Conservation (phyloP, 73 alveolate genomes). For the Paramecium sonneborni region DNA sequence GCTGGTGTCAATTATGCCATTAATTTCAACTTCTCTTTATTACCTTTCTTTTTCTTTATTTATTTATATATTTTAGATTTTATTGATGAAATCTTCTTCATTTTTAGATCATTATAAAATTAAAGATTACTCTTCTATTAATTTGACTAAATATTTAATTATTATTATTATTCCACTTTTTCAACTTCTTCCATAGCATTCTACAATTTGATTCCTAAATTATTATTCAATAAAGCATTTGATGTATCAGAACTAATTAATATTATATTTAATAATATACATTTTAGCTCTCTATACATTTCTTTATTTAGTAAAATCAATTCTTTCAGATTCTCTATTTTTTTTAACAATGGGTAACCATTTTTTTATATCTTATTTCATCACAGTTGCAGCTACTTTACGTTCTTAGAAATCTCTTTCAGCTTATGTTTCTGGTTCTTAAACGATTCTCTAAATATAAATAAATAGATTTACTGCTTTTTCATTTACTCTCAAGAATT, state of each 20-base stretch:
- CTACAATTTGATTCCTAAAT: not conserved
- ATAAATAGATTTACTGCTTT: not conserved
- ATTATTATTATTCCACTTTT: not conserved
- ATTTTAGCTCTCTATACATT: not conserved
- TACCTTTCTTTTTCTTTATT: not conserved
- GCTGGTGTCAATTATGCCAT: slow-evolving; percentile 48
- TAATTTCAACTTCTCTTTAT: slow-evolving; percentile 1
- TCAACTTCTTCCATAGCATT: slow-evolving; percentile 7
- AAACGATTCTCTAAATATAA: not conserved
- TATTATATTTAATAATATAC: not conserved
- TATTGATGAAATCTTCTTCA: not conserved
- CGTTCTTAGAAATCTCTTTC: not conserved
- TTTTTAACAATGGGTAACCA: slow-evolving; percentile 50
- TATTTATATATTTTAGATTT: slow-evolving; percentile 20
- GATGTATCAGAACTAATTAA: slow-evolving; percentile 31
- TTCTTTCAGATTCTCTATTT: slow-evolving; percentile 14
- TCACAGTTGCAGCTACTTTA: slow-evolving; percentile 26
- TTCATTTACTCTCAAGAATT: slow-evolving; percentile 16
- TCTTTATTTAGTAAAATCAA: slow-evolving; percentile 33
- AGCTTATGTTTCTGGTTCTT: slow-evolving; percentile 43
- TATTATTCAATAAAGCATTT: slow-evolving; percentile 14
- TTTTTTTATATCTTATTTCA: slow-evolving; percentile 47
- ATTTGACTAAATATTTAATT: not conserved
- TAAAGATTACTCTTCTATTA: not conserved
- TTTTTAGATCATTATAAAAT: not conserved